Evolutionary conservation across 306 rosid species (phyloP).

Genomic region (Ziziphus jujuba): DNA sequence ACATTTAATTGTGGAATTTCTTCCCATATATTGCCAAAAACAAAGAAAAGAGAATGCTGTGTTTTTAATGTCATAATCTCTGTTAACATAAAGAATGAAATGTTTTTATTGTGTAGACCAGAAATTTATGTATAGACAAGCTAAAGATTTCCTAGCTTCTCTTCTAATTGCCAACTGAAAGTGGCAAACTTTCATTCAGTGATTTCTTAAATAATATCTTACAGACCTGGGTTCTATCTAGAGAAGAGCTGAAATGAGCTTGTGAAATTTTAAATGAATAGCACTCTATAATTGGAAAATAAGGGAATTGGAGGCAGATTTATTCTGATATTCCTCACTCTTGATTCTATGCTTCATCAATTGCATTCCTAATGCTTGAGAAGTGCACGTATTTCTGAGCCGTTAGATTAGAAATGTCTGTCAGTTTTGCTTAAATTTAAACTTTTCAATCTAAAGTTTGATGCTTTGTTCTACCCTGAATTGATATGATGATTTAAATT

Average conservation of each 20-base stretch:
- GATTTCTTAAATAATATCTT: slow-evolving; percentile 1
- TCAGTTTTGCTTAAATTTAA: too few relatives aligned
- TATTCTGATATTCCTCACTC: slow-evolving; percentile 14
- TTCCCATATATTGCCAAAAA: too few relatives aligned
- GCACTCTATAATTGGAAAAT: slow-evolving; percentile 18
- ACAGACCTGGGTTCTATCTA: slow-evolving; percentile 6
- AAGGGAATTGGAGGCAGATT: slow-evolving; percentile 10
- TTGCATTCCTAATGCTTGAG: slow-evolving; percentile 18
- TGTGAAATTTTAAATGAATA: slow-evolving; percentile 13
- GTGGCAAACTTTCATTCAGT: not conserved
- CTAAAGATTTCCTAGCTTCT: slow-evolving; percentile 1
- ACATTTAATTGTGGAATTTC: not conserved
- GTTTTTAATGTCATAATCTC: too few relatives aligned
- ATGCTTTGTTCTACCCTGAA: not conserved
- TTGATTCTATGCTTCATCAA: slow-evolving; percentile 3
- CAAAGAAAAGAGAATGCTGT: too few relatives aligned
- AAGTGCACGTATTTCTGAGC: not conserved
- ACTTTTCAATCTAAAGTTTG: too few relatives aligned
- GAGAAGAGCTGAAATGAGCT: slow-evolving; percentile 10
- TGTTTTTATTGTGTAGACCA: too few relatives aligned
- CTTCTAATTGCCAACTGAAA: slow-evolving; percentile 3
- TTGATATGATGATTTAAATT: too few relatives aligned
- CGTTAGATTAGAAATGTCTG: slow-evolving; percentile 1
- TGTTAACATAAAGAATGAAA: too few relatives aligned
- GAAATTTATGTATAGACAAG: not conserved